These are phyloP conservation scores for Heliosperma pusillum DNA, from an alignment of 148 eudicot genomes.

Conservation along the genomic window DNA sequence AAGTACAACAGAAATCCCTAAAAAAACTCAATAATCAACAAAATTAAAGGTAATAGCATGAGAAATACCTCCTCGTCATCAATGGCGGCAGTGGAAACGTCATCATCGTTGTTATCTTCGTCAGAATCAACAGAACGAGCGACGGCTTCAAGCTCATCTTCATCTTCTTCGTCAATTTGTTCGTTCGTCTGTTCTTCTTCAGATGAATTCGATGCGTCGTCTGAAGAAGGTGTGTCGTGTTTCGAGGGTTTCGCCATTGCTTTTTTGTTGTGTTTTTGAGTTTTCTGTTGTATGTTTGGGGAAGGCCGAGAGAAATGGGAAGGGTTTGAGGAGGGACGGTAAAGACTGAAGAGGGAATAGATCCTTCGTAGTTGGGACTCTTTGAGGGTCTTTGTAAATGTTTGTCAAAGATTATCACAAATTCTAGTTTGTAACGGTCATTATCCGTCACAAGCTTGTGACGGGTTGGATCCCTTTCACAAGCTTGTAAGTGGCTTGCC, in stretches of 20 bases:
- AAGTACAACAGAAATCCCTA: neutral
- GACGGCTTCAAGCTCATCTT: conserved; percentile 69
- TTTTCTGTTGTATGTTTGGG: too few species aligned
- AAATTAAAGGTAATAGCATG: too few species aligned
- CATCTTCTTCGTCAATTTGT: conserved; percentile 50
- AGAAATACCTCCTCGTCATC: conserved; percentile 35
- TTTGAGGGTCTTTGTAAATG: too few species aligned
- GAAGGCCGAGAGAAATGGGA: too few species aligned
- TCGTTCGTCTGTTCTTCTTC: conserved; percentile 49
- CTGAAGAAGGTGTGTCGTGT: conserved; percentile 32
- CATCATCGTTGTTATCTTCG: conserved; percentile 35
- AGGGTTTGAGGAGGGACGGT: too few species aligned
- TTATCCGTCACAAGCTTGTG: too few species aligned
- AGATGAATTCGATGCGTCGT: conserved; percentile 44
- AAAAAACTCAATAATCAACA: neutral
- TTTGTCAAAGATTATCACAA: too few species aligned
- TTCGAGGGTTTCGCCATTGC: conserved; percentile 55
- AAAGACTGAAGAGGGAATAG: too few species aligned
- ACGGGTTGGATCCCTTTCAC: too few species aligned
- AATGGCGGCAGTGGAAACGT: conserved; percentile 21
- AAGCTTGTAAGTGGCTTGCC: too few species aligned
- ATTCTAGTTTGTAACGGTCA: too few species aligned
- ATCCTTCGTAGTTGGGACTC: too few species aligned
- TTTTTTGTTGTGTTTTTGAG: neutral
- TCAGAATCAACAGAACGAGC: conserved; percentile 43